A percentile compares a stretch with the other conserved stretches of the same genome.
These are phyloP conservation scores for Prinsepia uniflora DNA, from an alignment of 306 rosid species.

Conservation along the genomic window DNA sequence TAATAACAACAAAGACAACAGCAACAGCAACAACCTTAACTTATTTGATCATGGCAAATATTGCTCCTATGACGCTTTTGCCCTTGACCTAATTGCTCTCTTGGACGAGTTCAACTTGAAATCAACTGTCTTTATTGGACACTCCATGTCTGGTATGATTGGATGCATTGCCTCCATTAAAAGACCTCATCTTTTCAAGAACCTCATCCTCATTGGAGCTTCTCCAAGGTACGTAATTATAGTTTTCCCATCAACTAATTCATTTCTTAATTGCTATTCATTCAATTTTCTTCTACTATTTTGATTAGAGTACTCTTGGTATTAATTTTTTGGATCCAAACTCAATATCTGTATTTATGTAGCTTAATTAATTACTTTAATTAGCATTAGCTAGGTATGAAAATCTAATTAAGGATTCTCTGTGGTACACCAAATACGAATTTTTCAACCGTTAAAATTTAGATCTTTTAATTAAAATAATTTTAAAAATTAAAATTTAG, in stretches of 20 bases:
- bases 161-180: slow-evolving; percentile 85
- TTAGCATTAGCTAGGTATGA: too few relatives aligned
- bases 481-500: too few relatives aligned
- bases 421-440: too few relatives aligned
- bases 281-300: neutral
- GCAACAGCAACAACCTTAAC: neutral
- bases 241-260: neutral
- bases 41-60: slow-evolving; percentile 56
- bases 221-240: slow-evolving; percentile 67
- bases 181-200: slow-evolving; percentile 67
- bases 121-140: slow-evolving; percentile 58
- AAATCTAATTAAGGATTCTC: too few relatives aligned
- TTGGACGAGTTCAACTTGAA: slow-evolving; percentile 49
- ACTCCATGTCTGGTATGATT: slow-evolving; percentile 94
- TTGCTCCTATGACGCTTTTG: slow-evolving; percentile 51
- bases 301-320: neutral
- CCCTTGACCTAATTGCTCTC: slow-evolving; percentile 53
- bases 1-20: slow-evolving; percentile 11
- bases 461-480: too few relatives aligned
- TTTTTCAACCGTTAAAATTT: too few relatives aligned
- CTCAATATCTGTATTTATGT: too few relatives aligned
- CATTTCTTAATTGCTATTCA: too few relatives aligned
- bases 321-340: neutral
- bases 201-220: slow-evolving; percentile 68
- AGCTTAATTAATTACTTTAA: too few relatives aligned